Evolutionary conservation across 257 asterid species (phyloP).

Genomic region (Schizonepeta tenuifolia): DNA sequence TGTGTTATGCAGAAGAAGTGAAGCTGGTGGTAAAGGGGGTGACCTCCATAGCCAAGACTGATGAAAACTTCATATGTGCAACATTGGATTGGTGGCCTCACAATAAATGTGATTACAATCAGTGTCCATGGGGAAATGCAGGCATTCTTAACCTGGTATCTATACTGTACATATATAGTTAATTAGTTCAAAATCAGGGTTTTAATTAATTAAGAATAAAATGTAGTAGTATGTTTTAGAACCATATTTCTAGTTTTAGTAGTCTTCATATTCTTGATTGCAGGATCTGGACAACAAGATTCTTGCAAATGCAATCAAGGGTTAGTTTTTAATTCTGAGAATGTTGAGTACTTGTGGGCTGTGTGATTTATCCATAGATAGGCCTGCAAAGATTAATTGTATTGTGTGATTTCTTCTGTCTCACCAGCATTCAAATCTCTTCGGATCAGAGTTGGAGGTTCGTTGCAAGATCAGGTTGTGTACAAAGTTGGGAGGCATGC

Average conservation of each 20-base stretch:
- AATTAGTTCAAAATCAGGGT: neutral
- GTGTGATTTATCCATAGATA: too few species aligned
- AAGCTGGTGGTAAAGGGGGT: slow-evolving; percentile 49
- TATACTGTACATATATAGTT: neutral
- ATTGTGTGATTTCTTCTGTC: too few species aligned
- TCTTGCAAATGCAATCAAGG: slow-evolving; percentile 69
- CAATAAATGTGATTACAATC: slow-evolving; percentile 62
- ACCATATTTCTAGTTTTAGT: neutral
- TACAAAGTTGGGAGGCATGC: slow-evolving; percentile 54
- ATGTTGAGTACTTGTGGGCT: too few species aligned
- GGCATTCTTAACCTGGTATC: slow-evolving; percentile 63
- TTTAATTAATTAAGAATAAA: too few species aligned
- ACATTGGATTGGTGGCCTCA: slow-evolving; percentile 90
- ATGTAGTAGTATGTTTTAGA: too few species aligned
- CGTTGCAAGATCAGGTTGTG: slow-evolving; percentile 70
- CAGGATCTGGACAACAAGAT: slow-evolving; percentile 70
- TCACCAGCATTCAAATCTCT: slow-evolving; percentile 67
- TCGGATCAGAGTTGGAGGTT: slow-evolving; percentile 77
- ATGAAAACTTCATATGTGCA: slow-evolving; percentile 68
- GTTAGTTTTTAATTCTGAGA: slow-evolving; percentile 39
- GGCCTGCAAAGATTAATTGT: too few species aligned
- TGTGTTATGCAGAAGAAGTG: slow-evolving; percentile 49
- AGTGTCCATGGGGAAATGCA: slow-evolving; percentile 76
- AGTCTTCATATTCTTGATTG: neutral
- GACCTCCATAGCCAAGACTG: slow-evolving; percentile 58